phyloP scores from a whole-genome alignment of 805 yeast species.

The Brettanomyces anomalus region DNA sequence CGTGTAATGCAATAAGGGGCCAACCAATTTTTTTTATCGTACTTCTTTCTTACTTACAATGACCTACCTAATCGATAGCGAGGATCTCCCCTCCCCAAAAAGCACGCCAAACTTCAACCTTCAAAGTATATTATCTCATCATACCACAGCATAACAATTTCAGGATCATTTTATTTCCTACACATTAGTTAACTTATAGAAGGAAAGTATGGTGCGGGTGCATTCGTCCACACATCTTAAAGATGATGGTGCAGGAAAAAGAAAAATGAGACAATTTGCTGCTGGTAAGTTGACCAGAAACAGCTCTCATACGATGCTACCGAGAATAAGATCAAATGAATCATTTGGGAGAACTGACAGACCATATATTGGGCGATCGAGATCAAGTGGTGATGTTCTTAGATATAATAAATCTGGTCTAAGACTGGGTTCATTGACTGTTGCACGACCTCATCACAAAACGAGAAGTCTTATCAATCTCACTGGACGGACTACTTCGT shows the following conservation, averaged over 20 bases:
- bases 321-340: constrained; percentile 24
- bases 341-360: constrained; percentile 13
- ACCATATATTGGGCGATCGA: constrained; percentile 17
- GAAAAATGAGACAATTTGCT: constrained; percentile 25
- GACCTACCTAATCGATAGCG: too few relatives aligned
- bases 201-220: too few relatives aligned
- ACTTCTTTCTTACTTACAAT: too few relatives aligned
- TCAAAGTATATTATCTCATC: too few relatives aligned
- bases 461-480: constrained; percentile 22
- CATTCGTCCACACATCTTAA: too few relatives aligned
- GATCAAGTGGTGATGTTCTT: constrained; percentile 19
- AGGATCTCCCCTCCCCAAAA: too few relatives aligned
- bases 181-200: too few relatives aligned
- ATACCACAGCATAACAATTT: too few relatives aligned
- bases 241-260: constrained; percentile 8
- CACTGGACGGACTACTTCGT: constrained; percentile 12
- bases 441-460: constrained; percentile 5
- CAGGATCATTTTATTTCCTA: too few relatives aligned
- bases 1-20: too few relatives aligned
- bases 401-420: constrained; percentile 10
- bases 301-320: constrained; percentile 26
- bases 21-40: too few relatives aligned
- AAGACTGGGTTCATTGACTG: constrained; percentile 8
- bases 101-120: too few relatives aligned
- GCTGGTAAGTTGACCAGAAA: constrained; percentile 26